phyloP scores from a whole-genome alignment of 345 rosid species.

The Pugionium dolabratum region DNA sequence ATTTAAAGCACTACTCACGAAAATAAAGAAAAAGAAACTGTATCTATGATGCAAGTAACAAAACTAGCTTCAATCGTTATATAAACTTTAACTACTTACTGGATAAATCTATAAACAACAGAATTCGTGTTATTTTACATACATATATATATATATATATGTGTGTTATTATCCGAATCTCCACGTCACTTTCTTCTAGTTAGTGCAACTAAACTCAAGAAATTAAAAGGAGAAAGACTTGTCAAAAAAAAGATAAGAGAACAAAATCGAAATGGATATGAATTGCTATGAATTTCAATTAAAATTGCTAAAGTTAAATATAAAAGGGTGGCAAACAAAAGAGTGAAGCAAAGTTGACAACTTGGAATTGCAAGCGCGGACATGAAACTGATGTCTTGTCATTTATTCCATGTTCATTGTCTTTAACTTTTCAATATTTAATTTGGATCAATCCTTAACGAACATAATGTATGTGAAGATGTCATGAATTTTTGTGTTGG shows the following conservation, averaged over 20 bases:
- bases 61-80: constrained; percentile 38
- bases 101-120: constrained; percentile 17
- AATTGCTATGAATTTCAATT: constrained; percentile 20
- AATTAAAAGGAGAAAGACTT: constrained; percentile 1
- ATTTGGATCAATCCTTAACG: constrained; percentile 14
- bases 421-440: constrained; percentile 1
- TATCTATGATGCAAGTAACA: constrained; percentile 40
- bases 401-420: constrained; percentile 19
- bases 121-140: not conserved
- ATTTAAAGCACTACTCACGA: constrained; percentile 30
- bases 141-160: not conserved
- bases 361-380: constrained; percentile 31
- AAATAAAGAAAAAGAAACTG: constrained; percentile 3
- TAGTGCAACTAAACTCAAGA: constrained; percentile 1
- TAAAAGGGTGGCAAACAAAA: constrained; percentile 49
- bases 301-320: not conserved
- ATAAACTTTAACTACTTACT: constrained; percentile 29
- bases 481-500: not conserved
- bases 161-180: constrained; percentile 28
- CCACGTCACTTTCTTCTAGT: constrained; percentile 29
- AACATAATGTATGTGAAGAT: constrained; percentile 14
- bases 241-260: constrained; percentile 13
- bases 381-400: constrained; percentile 48
- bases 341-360: constrained; percentile 45
- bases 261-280: constrained; percentile 26